These are phyloP conservation scores for Lachnellula suecica DNA, from an alignment of 2,329 filamentous ascomycete species.

Conservation along the genomic window DNA sequence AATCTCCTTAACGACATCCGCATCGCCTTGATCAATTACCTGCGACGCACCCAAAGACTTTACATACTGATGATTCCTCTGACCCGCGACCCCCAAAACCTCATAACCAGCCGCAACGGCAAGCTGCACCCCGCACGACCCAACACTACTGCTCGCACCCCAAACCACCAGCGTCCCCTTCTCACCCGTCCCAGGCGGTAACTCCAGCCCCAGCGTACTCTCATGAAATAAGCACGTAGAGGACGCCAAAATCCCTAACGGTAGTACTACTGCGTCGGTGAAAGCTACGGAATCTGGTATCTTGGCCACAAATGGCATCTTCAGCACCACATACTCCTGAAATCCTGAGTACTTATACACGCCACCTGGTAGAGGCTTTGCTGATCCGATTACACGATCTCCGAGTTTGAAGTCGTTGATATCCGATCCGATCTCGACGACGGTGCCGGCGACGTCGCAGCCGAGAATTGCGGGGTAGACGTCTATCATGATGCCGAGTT, in stretches of 20 bases:
- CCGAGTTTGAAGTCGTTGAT: conserved; percentile 50
- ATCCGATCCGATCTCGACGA: conserved; percentile 47
- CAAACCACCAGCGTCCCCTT: conserved; percentile 38
- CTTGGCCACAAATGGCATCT: not conserved
- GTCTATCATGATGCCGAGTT: conserved; percentile 4
- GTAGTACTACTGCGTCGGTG: not conserved
- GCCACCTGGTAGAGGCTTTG: too few species aligned
- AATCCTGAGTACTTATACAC: too few species aligned
- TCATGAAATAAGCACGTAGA: not conserved
- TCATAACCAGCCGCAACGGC: conserved; percentile 41
- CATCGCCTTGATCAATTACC: conserved; percentile 39
- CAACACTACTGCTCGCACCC: conserved; percentile 18
- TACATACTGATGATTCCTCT: conserved; percentile 35
- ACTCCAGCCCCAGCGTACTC: not conserved
- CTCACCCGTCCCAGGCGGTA: too few species aligned
- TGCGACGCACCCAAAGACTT: conserved; percentile 38
- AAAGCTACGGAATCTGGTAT: not conserved
- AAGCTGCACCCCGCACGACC: conserved; percentile 41
- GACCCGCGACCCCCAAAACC: conserved; percentile 38
- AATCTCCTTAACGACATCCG: conserved; percentile 13
- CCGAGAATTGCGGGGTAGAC: conserved; percentile 40
- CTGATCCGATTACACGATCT: conserved; percentile 46
- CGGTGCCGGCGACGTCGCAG: conserved; percentile 56
- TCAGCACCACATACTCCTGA: not conserved
- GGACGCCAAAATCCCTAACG: not conserved